Base-by-base conservation (phyloP, 2,329 filamentous ascomycete genomes). In the Sporothrix sp. region DNA sequence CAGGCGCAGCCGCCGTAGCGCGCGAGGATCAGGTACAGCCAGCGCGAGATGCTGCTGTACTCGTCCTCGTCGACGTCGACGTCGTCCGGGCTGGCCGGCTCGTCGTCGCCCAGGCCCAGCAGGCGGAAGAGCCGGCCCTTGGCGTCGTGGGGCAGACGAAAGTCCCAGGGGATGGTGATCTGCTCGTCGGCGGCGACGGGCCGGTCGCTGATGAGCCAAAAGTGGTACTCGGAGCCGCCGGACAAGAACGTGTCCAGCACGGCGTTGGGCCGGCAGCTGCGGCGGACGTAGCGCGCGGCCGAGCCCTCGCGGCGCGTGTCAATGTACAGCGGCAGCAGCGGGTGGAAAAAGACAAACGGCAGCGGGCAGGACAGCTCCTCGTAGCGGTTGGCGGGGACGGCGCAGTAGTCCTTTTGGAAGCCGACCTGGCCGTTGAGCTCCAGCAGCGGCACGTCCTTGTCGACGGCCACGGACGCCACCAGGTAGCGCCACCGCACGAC, bases 241-340 rank as follows among this genome's bases (percentile, higher is more conserved):
- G 87, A 87, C 43, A 96, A 78, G 57, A 89, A 86, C 0, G 90
- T 94, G 63, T 93, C 90, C 59, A 97, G 73, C 28, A 79, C 76
- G n/a, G 93, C 81, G 61, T 97, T 98, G 1, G 93, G 87, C 54
- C 79, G 81, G 69, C 93, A 98, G 60, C 93, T 97, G 57, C 91
- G 81, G 51, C 93, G 81, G n/a, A 94, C 82, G 63, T 93, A 96
- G 39, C 93, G 85, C 52, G 93, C 82, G 32, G 81, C 71, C 4
- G 87, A 95, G 20, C 91, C 93, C 69, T 95, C 88, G 63, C 79
- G 80, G 53, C 93, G 78, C 9, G 90, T 93, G 66, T 96, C 93
- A 61, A 98, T 93, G 68, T 90, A 95, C 11, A 98, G 78, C 0
- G 91, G 91, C 8, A 97, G 78, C 52, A 83, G 76, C 1, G 89